These are phyloP conservation scores for Globisporangium canariense DNA, from an alignment of 352 stramenopile species.

Conservation along the genomic window DNA sequence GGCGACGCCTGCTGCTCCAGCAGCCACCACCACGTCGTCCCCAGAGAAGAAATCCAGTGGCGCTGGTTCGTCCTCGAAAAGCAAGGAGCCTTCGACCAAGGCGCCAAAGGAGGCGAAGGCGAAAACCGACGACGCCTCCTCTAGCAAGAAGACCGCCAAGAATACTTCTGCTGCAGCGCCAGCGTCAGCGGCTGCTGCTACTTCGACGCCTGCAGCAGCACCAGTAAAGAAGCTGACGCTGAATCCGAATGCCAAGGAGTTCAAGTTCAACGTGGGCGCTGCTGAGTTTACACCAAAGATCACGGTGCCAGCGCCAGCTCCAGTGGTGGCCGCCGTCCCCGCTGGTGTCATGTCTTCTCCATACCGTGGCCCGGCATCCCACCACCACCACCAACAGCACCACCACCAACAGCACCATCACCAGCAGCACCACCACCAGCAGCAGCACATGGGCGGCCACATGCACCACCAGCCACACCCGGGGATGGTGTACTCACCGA, in stretches of 20 bases:
- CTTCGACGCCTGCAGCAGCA: conserved; percentile 4
- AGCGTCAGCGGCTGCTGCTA: background rate
- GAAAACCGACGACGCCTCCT: conserved; percentile 4
- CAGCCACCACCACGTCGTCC: background rate
- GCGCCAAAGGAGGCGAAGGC: conserved; percentile 3
- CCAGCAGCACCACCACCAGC: conserved; percentile 11
- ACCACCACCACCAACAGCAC: conserved; percentile 14
- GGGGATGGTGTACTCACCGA: conserved; percentile 45
- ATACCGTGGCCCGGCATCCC: conserved; percentile 27
- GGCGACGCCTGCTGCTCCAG: conserved; percentile 4
- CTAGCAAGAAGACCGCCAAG: conserved; percentile 1
- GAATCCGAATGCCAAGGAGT: conserved; percentile 86
- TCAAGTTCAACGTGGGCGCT: conserved; percentile 72
- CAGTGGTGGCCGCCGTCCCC: conserved; percentile 11
- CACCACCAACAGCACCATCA: conserved; percentile 24
- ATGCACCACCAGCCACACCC: conserved; percentile 32
- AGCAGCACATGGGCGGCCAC: conserved; percentile 15
- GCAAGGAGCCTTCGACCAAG: conserved; percentile 9
- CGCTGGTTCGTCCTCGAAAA: background rate
- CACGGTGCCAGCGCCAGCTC: conserved; percentile 5
- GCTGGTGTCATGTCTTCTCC: conserved; percentile 35
- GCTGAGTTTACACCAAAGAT: conserved; percentile 72
- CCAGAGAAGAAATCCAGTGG: conserved; percentile 11
- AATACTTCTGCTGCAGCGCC: background rate
- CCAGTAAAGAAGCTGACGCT: conserved; percentile 66